Percentiles rank a stretch among this genome's conserved stretches.
Conservation (phyloP, 768 basidiomycete genomes). For the Boletales sp. region DNA sequence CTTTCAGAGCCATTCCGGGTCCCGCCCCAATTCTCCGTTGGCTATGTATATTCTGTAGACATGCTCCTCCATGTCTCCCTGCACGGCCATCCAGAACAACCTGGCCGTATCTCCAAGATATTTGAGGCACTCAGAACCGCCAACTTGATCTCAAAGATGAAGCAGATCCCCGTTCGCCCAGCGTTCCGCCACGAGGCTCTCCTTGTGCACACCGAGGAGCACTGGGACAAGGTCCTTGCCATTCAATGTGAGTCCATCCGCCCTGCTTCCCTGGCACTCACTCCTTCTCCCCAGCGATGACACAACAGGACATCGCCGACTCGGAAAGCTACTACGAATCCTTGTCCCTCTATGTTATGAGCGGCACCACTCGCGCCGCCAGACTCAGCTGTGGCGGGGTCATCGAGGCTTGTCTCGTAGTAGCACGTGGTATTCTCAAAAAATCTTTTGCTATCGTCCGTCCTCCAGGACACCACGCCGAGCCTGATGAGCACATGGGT, state of each 20-base stretch:
- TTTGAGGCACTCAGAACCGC: constrained; percentile 59
- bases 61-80: constrained; percentile 83
- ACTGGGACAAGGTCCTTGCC: constrained; percentile 87
- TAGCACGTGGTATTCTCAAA: constrained; percentile 74
- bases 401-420: constrained; percentile 83
- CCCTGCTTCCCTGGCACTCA: constrained; percentile 2
- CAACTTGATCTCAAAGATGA: constrained; percentile 68
- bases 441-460: constrained; percentile 95
- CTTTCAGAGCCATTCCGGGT: constrained; percentile 31
- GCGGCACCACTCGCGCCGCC: constrained; percentile 80
- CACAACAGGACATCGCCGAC: constrained; percentile 67
- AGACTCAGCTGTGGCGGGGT: constrained; percentile 92
- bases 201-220: constrained; percentile 86
- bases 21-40: constrained; percentile 43
- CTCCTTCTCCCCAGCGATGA: constrained; percentile 52
- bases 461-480: constrained; percentile 97
- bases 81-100: constrained; percentile 72
- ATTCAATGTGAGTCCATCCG: constrained; percentile 64
- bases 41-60: constrained; percentile 80
- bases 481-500: constrained; percentile 97
- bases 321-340: constrained; percentile 84
- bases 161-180: constrained; percentile 68
- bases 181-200: constrained; percentile 76
- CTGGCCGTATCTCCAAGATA: constrained; percentile 74
- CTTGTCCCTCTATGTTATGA: constrained; percentile 89